Conservation (phyloP, 352 stramenopile genomes). For the Phytophthora fragariae region DNA sequence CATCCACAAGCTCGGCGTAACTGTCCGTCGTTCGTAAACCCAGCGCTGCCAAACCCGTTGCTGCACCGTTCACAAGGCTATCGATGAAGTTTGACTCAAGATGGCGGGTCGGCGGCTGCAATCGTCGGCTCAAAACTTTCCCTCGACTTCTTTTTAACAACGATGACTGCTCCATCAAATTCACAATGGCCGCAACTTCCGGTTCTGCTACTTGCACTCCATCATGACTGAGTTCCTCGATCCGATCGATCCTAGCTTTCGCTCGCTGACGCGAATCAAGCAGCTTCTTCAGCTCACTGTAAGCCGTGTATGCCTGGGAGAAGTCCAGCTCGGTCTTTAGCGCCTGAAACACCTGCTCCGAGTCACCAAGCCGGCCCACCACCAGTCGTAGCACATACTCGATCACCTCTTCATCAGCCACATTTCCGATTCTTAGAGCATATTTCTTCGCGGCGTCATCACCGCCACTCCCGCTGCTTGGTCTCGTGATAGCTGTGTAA, state of each 20-base stretch:
- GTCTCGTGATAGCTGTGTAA: conserved; percentile 63
- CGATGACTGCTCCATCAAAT: conserved; percentile 26
- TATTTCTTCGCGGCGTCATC: conserved; percentile 30
- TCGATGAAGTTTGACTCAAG: conserved; percentile 67
- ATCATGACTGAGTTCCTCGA: conserved; percentile 22
- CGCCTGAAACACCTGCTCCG: conserved; percentile 45
- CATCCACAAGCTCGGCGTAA: conserved; percentile 81
- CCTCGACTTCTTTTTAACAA: conserved; percentile 23
- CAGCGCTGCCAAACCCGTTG: conserved; percentile 28
- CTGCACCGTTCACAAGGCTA: conserved; percentile 21
- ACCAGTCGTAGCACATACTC: conserved; percentile 55
- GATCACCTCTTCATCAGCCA: conserved; percentile 48
- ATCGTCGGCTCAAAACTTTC: conserved; percentile 30
- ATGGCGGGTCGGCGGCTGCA: conserved; percentile 52
- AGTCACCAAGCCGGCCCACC: conserved; percentile 38
- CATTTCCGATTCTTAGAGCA: conserved; percentile 18
- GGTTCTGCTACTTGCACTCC: conserved; percentile 1
- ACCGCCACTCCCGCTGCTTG: conserved; percentile 34
- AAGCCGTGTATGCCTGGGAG: conserved; percentile 47
- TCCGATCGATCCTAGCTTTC: conserved; percentile 12
- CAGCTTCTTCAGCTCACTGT: conserved; percentile 47
- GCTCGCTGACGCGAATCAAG: conserved; percentile 27
- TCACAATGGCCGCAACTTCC: conserved; percentile 26
- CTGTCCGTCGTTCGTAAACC: conserved; percentile 57
- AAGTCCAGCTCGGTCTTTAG: conserved; percentile 47